These are phyloP conservation scores for Phaffomyces antillensis DNA, from an alignment of 805 yeast species.

Conservation along the genomic window DNA sequence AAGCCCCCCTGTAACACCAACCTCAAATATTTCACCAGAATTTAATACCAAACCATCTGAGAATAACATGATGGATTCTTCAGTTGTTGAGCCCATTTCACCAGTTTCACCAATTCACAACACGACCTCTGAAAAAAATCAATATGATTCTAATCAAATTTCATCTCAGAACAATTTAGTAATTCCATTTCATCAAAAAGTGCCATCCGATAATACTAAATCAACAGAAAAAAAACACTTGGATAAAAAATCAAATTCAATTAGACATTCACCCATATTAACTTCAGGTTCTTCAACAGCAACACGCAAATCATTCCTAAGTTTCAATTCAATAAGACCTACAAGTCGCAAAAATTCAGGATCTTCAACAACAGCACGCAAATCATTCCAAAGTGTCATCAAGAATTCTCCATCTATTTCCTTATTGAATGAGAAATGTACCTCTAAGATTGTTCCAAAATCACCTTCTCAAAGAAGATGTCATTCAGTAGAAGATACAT, in stretches of 20 bases:
- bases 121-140: not conserved
- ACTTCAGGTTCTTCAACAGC: too few species aligned
- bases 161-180: too few species aligned
- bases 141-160: too few species aligned
- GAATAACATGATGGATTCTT: not conserved
- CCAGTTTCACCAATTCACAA: not conserved
- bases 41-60: not conserved
- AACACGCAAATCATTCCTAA: too few species aligned
- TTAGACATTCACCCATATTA: too few species aligned
- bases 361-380: too few species aligned
- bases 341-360: too few species aligned
- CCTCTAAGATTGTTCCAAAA: not conserved
- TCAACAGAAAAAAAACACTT: too few species aligned
- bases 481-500: constrained; percentile 20
- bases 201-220: too few species aligned
- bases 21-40: not conserved
- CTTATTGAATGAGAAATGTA: not conserved
- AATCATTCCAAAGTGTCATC: not conserved
- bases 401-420: not conserved
- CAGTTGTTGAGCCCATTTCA: not conserved
- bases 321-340: too few species aligned
- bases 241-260: too few species aligned
- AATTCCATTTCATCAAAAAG: too few species aligned
- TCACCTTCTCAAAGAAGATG: constrained; percentile 14
- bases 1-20: not conserved